phyloP scores from a whole-genome alignment of 2,329 filamentous ascomycete genomes.

The Cytospora piceicola region DNA sequence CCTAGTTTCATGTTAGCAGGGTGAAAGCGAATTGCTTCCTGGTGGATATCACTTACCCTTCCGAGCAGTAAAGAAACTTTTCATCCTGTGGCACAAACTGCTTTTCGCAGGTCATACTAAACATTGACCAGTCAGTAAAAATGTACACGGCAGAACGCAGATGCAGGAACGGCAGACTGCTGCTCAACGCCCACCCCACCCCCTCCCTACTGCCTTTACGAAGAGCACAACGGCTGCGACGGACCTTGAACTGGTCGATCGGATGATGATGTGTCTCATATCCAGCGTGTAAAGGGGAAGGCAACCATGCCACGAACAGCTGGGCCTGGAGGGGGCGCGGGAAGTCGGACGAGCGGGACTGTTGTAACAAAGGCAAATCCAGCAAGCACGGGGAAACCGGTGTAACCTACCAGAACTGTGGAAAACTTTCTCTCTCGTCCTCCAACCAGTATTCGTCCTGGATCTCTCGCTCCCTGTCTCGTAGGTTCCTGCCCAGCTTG shows the following conservation, averaged over 20 bases:
- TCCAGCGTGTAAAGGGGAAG: constrained; percentile 30
- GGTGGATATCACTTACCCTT: constrained; percentile 52
- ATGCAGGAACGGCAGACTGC: constrained; percentile 40
- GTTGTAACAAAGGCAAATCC: constrained; percentile 26
- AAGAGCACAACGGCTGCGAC: constrained; percentile 3
- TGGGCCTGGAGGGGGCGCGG: not conserved
- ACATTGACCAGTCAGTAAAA: constrained; percentile 37
- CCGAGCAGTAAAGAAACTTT: constrained; percentile 65
- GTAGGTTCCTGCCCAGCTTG: constrained; percentile 56
- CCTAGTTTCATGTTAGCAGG: constrained; percentile 41
- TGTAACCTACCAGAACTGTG: constrained; percentile 64
- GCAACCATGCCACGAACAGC: constrained; percentile 8
- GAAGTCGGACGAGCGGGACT: constrained; percentile 3
- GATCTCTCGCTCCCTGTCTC: constrained; percentile 55
- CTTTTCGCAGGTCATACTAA: constrained; percentile 69
- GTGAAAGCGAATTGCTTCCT: constrained; percentile 20
- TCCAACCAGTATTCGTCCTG: constrained; percentile 52
- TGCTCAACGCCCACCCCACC: not conserved
- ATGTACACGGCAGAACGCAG: constrained; percentile 24
- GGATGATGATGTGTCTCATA: constrained; percentile 40
- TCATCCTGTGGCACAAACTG: constrained; percentile 64
- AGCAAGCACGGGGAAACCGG: constrained; percentile 8
- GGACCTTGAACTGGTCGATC: constrained; percentile 32
- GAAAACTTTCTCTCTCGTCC: constrained; percentile 66
- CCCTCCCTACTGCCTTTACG: not conserved